Conservation (phyloP, 140 eudicot genomes). For the Cichorium intybus region DNA sequence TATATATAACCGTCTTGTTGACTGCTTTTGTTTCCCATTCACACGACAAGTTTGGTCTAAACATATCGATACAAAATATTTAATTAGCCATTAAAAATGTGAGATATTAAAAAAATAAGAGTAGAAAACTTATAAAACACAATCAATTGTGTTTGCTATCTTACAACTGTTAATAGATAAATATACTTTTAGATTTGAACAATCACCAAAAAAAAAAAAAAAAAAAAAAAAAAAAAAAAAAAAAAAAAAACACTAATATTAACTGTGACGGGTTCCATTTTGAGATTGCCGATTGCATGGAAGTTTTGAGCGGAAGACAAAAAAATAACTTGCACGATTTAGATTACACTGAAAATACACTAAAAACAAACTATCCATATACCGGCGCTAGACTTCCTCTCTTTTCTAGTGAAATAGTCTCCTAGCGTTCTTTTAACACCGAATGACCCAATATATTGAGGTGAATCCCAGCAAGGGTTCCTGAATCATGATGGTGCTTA, state of each 20-base stretch:
- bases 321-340: background rate
- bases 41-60: slow-evolving; percentile 17
- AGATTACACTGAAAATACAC: background rate
- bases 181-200: too few relatives aligned
- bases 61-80: background rate
- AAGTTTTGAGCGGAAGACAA: too few relatives aligned
- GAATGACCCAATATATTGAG: too few relatives aligned
- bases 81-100: background rate
- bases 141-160: too few relatives aligned
- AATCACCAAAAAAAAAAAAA: too few relatives aligned
- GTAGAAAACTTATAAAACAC: background rate
- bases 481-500: background rate
- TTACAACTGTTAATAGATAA: too few relatives aligned
- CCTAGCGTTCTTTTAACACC: background rate
- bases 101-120: background rate
- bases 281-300: too few relatives aligned
- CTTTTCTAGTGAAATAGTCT: background rate
- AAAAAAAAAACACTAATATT: too few relatives aligned
- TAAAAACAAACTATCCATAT: background rate
- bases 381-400: too few relatives aligned
- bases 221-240: too few relatives aligned
- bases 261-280: too few relatives aligned
- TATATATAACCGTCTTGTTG: background rate
- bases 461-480: too few relatives aligned
- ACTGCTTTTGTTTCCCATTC: slow-evolving; percentile 35